Evolutionary conservation across 129 eudicot species (phyloP).

Genomic region (Silybum marianum): DNA sequence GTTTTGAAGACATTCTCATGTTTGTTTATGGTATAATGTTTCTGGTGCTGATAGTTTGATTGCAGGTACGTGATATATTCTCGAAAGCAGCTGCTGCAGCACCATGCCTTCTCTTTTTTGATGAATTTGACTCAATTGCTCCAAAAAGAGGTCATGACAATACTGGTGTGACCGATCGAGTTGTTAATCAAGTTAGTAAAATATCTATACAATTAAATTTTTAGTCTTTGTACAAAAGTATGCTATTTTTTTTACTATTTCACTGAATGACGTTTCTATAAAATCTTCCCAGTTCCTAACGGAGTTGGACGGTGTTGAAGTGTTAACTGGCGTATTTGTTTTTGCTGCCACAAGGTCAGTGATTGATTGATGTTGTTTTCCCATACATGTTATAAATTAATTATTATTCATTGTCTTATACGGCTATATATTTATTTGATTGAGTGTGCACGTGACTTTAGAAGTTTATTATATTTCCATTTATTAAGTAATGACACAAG

Average conservation of each 20-base stretch:
- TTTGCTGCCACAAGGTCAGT: constrained; percentile 95
- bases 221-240: not conserved
- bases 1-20: not conserved
- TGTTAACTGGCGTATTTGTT: constrained; percentile 92
- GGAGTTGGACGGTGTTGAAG: constrained; percentile 97
- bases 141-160: constrained; percentile 99
- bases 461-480: no score
- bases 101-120: constrained; percentile 93
- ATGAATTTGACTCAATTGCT: constrained; percentile 98
- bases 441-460: not conserved
- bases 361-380: constrained; percentile 19
- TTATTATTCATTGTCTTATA: not conserved
- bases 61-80: constrained; percentile 95
- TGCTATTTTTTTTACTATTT: constrained; percentile 12
- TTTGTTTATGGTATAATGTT: constrained; percentile 1
- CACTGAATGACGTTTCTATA: constrained; percentile 18
- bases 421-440: not conserved
- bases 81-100: constrained; percentile 98
- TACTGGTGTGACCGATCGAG: constrained; percentile 97
- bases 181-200: constrained; percentile 86
- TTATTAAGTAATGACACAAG: not conserved
- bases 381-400: not conserved
- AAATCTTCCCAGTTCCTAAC: constrained; percentile 70
- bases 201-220: not conserved
- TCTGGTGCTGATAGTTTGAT: constrained; percentile 24